Percentiles rank a stretch among this genome's conserved stretches.
These are phyloP conservation scores for Nicotiana undulata DNA, from an alignment of 257 asterid genomes.

Conservation along the genomic window DNA sequence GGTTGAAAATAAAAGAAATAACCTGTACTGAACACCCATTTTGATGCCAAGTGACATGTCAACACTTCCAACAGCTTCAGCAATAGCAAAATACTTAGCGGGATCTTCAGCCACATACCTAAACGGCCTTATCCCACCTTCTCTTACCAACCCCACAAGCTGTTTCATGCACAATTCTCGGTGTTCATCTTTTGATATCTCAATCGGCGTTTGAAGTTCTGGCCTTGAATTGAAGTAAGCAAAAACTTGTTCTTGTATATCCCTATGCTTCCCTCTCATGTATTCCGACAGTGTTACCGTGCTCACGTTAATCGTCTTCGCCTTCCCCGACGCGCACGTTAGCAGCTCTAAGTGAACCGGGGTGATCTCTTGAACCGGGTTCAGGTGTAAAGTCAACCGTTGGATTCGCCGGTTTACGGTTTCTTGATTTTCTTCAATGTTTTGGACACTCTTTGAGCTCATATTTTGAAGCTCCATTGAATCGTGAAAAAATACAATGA, in stretches of 20 bases:
- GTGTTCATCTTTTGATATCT: slow-evolving; percentile 79
- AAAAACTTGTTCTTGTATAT: slow-evolving; percentile 59
- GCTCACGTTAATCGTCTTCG: slow-evolving; percentile 41
- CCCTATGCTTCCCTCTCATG: slow-evolving; percentile 84
- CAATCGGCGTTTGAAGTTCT: slow-evolving; percentile 87
- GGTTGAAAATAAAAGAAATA: background rate
- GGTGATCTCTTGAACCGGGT: slow-evolving; percentile 14
- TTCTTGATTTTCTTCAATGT: slow-evolving; percentile 14
- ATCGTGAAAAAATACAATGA: background rate
- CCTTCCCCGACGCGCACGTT: slow-evolving; percentile 41
- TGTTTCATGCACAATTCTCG: slow-evolving; percentile 90
- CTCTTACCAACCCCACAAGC: slow-evolving; percentile 70
- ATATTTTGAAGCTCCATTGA: slow-evolving; percentile 28
- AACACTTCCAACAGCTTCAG: slow-evolving; percentile 91
- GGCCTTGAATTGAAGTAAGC: slow-evolving; percentile 84
- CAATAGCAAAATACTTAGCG: slow-evolving; percentile 74
- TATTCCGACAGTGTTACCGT: slow-evolving; percentile 38
- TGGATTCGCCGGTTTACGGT: slow-evolving; percentile 43
- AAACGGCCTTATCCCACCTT: slow-evolving; percentile 77
- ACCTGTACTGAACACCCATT: slow-evolving; percentile 98
- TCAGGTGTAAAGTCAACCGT: slow-evolving; percentile 46
- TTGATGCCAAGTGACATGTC: slow-evolving; percentile 94
- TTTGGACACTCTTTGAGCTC: background rate
- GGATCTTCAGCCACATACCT: slow-evolving; percentile 68
- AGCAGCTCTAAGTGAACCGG: slow-evolving; percentile 20